A percentile compares a stretch with the other conserved stretches of the same genome.
Evolutionary conservation across 345 rosid genomes (phyloP).

Genomic region (Aquilaria yunnanensis): DNA sequence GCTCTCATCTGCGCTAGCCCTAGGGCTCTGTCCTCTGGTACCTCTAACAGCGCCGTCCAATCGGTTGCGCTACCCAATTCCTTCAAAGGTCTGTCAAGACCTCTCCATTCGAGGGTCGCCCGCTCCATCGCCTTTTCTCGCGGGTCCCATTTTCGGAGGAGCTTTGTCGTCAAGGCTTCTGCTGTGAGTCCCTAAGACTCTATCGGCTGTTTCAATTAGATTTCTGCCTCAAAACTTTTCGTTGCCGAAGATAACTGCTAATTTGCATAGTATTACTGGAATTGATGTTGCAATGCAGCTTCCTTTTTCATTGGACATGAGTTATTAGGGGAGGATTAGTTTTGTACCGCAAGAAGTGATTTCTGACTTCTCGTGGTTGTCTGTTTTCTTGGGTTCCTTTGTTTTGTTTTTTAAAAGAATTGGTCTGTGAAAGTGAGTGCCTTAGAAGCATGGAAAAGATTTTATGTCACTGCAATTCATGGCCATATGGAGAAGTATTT

Average conservation of each 20-base stretch:
- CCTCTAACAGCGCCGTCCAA: constrained; percentile 29
- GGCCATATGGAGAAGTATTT: background rate
- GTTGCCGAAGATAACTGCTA: too few relatives aligned
- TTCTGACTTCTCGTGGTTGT: background rate
- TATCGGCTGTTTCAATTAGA: background rate
- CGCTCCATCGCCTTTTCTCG: constrained; percentile 36
- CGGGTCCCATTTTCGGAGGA: constrained; percentile 32
- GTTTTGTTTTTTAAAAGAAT: background rate
- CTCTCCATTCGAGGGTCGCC: constrained; percentile 38
- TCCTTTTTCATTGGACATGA: background rate
- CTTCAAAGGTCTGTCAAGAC: constrained; percentile 33
- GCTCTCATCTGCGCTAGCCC: constrained; percentile 51
- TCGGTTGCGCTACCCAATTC: constrained; percentile 36
- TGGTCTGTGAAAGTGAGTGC: too few relatives aligned
- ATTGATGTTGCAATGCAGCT: background rate
- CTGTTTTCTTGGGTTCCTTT: background rate
- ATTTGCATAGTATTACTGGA: too few relatives aligned
- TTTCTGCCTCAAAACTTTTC: background rate
- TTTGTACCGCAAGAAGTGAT: too few relatives aligned
- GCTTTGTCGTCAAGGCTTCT: constrained; percentile 58
- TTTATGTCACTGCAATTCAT: too few relatives aligned
- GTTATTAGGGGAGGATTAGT: background rate
- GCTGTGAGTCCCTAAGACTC: constrained; percentile 21
- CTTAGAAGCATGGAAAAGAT: too few relatives aligned
- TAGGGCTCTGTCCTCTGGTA: constrained; percentile 8